phyloP scores from a whole-genome alignment of 768 basidiomycete genomes.

The Termitomyces heimii region DNA sequence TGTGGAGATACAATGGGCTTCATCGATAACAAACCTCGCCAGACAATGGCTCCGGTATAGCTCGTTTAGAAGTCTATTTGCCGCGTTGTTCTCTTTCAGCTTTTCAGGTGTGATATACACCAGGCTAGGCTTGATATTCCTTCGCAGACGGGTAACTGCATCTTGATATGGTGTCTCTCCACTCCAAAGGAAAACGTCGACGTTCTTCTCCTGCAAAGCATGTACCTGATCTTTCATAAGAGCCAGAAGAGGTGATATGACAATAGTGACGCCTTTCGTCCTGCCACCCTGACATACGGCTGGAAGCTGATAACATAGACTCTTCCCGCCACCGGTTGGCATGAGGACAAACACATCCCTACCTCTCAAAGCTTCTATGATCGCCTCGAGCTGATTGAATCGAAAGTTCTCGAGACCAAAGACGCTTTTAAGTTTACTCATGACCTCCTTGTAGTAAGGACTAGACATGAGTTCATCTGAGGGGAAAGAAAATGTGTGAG shows the following conservation, averaged over 20 bases:
- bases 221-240: conserved; percentile 89
- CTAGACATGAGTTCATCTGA: conserved; percentile 9
- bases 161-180: conserved; percentile 40
- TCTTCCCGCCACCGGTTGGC: conserved; percentile 95
- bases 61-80: conserved; percentile 48
- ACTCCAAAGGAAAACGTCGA: conserved; percentile 69
- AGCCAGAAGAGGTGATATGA: conserved; percentile 83
- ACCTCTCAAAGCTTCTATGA: conserved; percentile 72
- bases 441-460: conserved; percentile 45
- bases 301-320: conserved; percentile 85
- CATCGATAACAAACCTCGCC: conserved; percentile 92
- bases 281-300: conserved; percentile 70
- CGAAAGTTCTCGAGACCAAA: conserved; percentile 73
- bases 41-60: conserved; percentile 54
- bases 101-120: conserved; percentile 94
- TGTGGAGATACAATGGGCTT: conserved; percentile 90
- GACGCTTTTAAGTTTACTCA: conserved; percentile 41
- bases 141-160: conserved; percentile 39
- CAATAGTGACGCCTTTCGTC: conserved; percentile 80
- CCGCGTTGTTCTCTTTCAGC: conserved; percentile 53
- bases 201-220: conserved; percentile 52
- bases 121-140: conserved; percentile 49
- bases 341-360: conserved; percentile 92
- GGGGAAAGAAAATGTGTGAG: conserved; percentile 10
- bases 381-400: conserved; percentile 80